Base-by-base conservation (phyloP, 106 monocot genomes). In the Gastrodia elata region DNA sequence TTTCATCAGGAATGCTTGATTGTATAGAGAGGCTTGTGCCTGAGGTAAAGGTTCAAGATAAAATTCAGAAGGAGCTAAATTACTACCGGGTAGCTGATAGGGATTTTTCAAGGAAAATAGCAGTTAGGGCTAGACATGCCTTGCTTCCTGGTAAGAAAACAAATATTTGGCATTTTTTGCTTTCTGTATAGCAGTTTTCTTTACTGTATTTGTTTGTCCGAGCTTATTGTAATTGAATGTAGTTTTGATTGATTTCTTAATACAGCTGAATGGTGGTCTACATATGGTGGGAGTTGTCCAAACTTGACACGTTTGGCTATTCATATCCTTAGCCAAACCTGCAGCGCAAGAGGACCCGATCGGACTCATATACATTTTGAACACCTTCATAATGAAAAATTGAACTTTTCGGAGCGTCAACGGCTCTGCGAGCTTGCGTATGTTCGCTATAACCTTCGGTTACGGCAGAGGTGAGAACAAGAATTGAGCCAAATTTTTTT, bases 191-290 rank as follows among this genome's bases (percentile, higher is more conserved):
- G 0, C 32, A 61, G 14, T 32, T 32, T 61, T 32, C 32, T 10
- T 61, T 30, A 30, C 13, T 32, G 2, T 33, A 6, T 71, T 71
- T 27, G 8, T 42, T 15, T 46, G n/a, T 28, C 22, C 13, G 4
- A 22, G 14, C 5, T 32, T 30, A 35, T 27, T 1, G 18, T 35
- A 52, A 30, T 20, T 44, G 36, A 33, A 48, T 73, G 32, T 24
- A 36, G 52, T 20, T 9, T 52, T 34, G 20, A 35, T 73, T 37
- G 22, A 35, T 57, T 74, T 74, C 36, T 18, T 39, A 0, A 22
- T 25, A 56, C 55, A 98, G 98, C 88, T 73, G 93, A 98, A 80
- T 98, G 98, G 98, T 98, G 98, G 98, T 86, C 91, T 27, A 98
- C 91, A 22, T 93, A 98, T 83, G 98, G 98, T 68, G 87, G 85